Evolutionary conservation across 495 filamentous ascomycete genomes (phyloP).

Genomic region (Penicillium lividum): DNA sequence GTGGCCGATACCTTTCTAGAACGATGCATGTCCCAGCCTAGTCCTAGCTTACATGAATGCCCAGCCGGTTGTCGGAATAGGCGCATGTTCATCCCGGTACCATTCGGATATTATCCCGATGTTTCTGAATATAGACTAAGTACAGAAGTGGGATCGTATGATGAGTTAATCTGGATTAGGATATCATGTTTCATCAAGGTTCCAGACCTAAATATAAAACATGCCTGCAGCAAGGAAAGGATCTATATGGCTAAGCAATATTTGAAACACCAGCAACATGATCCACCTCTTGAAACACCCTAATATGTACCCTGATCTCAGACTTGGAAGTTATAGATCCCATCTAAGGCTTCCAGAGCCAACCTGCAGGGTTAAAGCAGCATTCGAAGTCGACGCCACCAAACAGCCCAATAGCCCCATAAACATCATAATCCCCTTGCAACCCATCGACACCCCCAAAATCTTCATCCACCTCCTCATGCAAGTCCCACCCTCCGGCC

Average conservation of each 20-base stretch:
- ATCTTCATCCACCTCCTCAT: conserved; percentile 76
- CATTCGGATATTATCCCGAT: not conserved
- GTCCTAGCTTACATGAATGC: conserved; percentile 3
- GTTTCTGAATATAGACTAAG: not conserved
- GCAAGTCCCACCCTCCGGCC: conserved; percentile 73
- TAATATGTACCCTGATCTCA: not conserved
- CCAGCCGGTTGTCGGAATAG: not conserved
- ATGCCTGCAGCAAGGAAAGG: not conserved
- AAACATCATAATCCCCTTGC: conserved; percentile 78
- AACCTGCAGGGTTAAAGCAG: conserved; percentile 56
- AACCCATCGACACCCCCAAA: conserved; percentile 70
- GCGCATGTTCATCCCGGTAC: not conserved
- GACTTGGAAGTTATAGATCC: not conserved
- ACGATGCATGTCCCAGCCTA: conserved; percentile 10
- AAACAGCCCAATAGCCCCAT: conserved; percentile 76
- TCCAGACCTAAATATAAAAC: not conserved
- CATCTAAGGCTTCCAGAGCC: conserved; percentile 39
- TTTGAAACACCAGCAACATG: not conserved
- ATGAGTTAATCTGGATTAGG: not conserved
- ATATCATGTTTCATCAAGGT: not conserved
- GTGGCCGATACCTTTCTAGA: conserved; percentile 31
- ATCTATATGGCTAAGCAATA: not conserved
- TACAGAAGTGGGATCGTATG: not conserved
- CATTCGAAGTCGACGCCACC: conserved; percentile 72
- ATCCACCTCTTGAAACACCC: not conserved